phyloP scores from a whole-genome alignment of 345 rosid species.

The Moricandia moricandioides region DNA sequence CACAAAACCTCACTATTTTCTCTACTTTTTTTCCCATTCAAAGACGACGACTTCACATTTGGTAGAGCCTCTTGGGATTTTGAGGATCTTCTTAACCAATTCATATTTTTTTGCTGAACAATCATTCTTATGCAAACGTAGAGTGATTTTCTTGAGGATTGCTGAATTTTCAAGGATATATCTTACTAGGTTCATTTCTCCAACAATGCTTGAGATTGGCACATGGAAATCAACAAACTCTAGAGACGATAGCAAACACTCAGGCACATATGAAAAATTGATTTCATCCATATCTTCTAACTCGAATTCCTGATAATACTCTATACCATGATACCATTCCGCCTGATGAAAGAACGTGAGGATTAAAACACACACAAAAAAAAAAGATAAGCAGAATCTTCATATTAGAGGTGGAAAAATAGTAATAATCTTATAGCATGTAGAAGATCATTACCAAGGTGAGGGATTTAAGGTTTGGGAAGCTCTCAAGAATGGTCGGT shows the following conservation, averaged over 20 bases:
- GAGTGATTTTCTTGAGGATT: neutral
- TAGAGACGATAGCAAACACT: conserved; percentile 1
- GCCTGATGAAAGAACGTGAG: neutral
- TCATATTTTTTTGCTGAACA: neutral
- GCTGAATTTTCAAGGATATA: neutral
- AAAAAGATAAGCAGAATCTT: neutral
- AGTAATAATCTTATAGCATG: neutral
- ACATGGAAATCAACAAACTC: neutral
- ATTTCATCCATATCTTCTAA: neutral
- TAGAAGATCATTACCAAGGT: neutral
- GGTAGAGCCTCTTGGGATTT: neutral
- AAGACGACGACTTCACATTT: neutral
- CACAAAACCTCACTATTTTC: neutral
- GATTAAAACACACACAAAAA: neutral
- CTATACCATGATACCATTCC: neutral
- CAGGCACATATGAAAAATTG: neutral
- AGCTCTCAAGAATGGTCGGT: neutral
- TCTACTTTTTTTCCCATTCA: neutral
- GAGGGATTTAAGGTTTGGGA: neutral
- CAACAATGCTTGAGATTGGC: neutral
- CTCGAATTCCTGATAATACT: neutral
- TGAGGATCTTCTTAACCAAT: neutral
- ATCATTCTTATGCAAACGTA: neutral
- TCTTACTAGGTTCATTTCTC: neutral
- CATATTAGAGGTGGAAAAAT: neutral